Conservation (phyloP, 306 rosid genomes). For the Ormosia emarginata region DNA sequence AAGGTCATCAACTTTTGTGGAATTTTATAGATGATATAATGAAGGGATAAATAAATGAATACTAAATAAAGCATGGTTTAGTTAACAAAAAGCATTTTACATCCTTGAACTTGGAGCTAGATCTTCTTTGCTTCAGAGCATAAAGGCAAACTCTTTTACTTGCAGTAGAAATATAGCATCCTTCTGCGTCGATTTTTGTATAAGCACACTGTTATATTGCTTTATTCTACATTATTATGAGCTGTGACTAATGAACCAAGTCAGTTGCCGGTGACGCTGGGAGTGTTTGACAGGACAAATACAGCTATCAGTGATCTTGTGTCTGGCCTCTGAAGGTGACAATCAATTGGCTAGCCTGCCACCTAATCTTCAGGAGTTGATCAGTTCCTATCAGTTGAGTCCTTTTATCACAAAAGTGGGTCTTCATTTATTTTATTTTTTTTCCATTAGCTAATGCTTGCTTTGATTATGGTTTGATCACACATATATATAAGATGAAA, state of each 20-base stretch:
- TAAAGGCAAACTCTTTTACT: background rate
- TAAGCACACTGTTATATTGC: background rate
- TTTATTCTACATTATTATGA: background rate
- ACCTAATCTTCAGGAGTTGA: conserved; percentile 51
- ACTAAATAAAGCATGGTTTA: too few species aligned
- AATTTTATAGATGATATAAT: background rate
- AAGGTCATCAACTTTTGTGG: background rate
- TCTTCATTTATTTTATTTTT: conserved; percentile 32
- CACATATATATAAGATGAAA: background rate
- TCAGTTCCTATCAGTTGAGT: conserved; percentile 70
- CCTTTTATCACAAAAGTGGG: conserved; percentile 85
- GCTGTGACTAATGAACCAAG: background rate
- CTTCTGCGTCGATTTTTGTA: background rate
- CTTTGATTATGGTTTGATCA: conserved; percentile 13
- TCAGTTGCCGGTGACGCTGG: conserved; percentile 17
- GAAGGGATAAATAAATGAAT: background rate
- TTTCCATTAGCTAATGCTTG: background rate
- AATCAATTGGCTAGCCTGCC: conserved; percentile 47
- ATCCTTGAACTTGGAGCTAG: background rate
- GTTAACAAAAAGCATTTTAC: background rate
- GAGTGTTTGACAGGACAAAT: conserved; percentile 51
- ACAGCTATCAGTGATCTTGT: conserved; percentile 61
- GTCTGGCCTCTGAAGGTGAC: conserved; percentile 54
- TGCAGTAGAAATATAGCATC: background rate
- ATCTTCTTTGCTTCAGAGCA: background rate